phyloP scores from a whole-genome alignment of 1,284 basidiomycete species.

The Heterobasidion occidentale region DNA sequence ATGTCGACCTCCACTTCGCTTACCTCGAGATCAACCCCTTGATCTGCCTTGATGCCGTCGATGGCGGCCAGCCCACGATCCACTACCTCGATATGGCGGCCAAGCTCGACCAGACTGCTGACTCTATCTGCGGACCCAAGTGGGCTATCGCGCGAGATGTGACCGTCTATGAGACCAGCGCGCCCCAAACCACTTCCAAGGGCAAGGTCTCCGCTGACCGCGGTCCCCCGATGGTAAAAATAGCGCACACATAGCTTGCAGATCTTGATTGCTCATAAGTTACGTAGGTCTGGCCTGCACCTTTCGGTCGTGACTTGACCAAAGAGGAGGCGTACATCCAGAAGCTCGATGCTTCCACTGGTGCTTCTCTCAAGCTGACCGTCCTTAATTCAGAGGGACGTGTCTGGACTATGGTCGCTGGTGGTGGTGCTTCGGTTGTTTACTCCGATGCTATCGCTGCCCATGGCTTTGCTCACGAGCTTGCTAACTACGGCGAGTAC shows the following conservation, averaged over 20 bases:
- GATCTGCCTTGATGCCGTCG: conserved; percentile 83
- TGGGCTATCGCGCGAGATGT: conserved; percentile 97
- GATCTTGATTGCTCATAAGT: not conserved
- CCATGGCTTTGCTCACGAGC: conserved; percentile 93
- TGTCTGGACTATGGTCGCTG: conserved; percentile 99
- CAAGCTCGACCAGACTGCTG: conserved; percentile 98
- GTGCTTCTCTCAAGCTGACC: conserved; percentile 96
- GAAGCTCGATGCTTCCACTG: conserved; percentile 94
- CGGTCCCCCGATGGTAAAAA: conserved; percentile 86
- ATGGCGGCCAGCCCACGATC: conserved; percentile 72
- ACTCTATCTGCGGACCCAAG: conserved; percentile 97
- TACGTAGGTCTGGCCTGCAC: conserved; percentile 80
- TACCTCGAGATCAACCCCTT: conserved; percentile 99
- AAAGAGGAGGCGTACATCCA: conserved; percentile 99
- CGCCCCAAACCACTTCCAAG: conserved; percentile 32
- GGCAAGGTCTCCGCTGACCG: conserved; percentile 74
- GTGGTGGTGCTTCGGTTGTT: conserved; percentile 75
- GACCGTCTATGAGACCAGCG: conserved; percentile 54
- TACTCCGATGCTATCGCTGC: conserved; percentile 96
- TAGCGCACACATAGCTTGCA: conserved; percentile 6
- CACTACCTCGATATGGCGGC: conserved; percentile 99
- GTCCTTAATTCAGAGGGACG: conserved; percentile 93
- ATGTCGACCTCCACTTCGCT: conserved; percentile 96
- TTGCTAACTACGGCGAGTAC: conserved; percentile 99
- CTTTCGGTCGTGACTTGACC: conserved; percentile 96